Evolutionary conservation across 225 moss, liverwort and hornwort species (phyloP).

Genomic region (Bryum argenteum): DNA sequence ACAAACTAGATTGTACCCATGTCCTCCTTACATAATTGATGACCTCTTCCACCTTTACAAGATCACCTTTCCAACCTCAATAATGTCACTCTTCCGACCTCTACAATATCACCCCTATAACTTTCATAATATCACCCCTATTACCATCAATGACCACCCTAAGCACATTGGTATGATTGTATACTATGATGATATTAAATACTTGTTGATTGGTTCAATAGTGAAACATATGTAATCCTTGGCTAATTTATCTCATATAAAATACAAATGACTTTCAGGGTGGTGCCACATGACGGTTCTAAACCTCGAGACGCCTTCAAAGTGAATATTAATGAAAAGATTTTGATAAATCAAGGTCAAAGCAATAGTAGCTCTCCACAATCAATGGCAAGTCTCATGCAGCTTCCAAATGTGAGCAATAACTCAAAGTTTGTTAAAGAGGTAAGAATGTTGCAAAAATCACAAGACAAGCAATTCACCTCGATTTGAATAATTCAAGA

Average conservation of each 20-base stretch:
- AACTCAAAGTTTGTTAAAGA: conserved; percentile 48
- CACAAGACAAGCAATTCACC: not conserved
- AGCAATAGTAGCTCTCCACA: conserved; percentile 71
- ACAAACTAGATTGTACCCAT: too few species aligned
- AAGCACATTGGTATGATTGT: too few species aligned
- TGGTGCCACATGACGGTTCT: conserved; percentile 50
- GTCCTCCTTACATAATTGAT: not conserved
- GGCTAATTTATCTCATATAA: too few species aligned
- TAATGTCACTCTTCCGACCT: too few species aligned
- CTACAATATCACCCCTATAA: too few species aligned
- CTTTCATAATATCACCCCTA: too few species aligned
- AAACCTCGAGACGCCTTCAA: conserved; percentile 74
- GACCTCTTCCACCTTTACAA: too few species aligned
- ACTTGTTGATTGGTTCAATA: too few species aligned
- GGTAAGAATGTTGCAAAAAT: conserved; percentile 18
- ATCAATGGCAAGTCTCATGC: conserved; percentile 64
- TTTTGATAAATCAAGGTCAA: conserved; percentile 48
- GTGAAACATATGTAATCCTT: too few species aligned
- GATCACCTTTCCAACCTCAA: too few species aligned
- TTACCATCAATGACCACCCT: too few species aligned
- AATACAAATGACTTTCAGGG: conserved; percentile 34
- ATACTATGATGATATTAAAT: too few species aligned
- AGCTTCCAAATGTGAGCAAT: conserved; percentile 54
- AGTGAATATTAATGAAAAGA: conserved; percentile 64
- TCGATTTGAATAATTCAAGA: not conserved